These are phyloP conservation scores for Fusarium nelsonii DNA, from an alignment of 2,329 filamentous ascomycete species.

Conservation along the genomic window DNA sequence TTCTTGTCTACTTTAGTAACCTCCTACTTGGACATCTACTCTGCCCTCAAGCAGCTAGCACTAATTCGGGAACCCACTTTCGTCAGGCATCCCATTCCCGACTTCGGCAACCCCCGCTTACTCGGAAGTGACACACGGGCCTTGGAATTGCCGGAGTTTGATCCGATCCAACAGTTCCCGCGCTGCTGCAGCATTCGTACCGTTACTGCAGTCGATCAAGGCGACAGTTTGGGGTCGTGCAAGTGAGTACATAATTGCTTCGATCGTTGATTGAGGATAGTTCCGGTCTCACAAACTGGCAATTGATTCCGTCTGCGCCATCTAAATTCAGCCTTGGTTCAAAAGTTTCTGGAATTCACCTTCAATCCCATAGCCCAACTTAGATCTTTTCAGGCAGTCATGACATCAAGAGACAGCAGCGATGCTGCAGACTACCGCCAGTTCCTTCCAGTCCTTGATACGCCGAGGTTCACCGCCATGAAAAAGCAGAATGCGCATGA, in stretches of 20 bases:
- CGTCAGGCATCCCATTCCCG: neutral
- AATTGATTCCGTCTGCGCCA: no score
- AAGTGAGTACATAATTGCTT: neutral
- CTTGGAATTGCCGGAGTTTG: slow-evolving; percentile 1
- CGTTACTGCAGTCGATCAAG: neutral
- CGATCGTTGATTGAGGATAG: no score
- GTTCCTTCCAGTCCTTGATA: neutral
- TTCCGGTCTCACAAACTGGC: no score
- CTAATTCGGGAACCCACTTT: neutral
- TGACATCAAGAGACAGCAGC: neutral
- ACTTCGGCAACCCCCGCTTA: neutral
- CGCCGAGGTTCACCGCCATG: slow-evolving; percentile 54
- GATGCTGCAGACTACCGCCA: neutral
- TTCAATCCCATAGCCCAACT: neutral
- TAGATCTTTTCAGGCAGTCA: neutral
- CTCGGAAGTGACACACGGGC: neutral
- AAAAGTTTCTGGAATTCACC: no score
- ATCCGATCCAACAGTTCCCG: neutral
- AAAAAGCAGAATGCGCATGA: slow-evolving; percentile 69
- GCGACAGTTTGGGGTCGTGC: neutral
- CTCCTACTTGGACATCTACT: neutral
- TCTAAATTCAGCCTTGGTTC: no score
- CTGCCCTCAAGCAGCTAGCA: neutral
- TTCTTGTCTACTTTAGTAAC: neutral
- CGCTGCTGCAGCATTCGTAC: neutral